Conservation (phyloP, 306 rosid genomes). For the Quercus robur region DNA sequence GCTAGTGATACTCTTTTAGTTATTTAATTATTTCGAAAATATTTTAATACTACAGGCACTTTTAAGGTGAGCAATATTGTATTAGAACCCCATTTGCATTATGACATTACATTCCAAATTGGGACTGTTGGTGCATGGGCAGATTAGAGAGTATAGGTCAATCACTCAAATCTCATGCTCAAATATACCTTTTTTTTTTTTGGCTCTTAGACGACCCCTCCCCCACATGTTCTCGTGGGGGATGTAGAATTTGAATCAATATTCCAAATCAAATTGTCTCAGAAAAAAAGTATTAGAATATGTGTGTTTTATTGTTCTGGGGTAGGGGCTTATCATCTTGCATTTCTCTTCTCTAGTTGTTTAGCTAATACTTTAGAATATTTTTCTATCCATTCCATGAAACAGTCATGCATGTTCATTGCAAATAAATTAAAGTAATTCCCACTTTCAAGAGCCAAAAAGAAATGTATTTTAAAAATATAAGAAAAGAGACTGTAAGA, state of each 20-base stretch:
- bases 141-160: conserved; percentile 2
- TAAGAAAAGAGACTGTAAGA: neutral
- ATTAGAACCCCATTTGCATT: neutral
- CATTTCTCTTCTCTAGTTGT: neutral
- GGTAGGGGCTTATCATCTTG: neutral
- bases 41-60: neutral
- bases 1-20: neutral
- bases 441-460: neutral
- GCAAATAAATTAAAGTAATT: neutral
- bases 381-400: neutral
- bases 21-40: neutral
- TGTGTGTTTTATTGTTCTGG: neutral
- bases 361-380: neutral
- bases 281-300: neutral
- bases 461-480: neutral
- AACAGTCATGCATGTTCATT: conserved; percentile 10
- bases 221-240: neutral
- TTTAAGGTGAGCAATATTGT: neutral
- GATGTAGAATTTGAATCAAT: neutral
- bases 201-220: conserved; percentile 1
- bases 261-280: neutral
- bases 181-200: neutral
- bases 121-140: conserved; percentile 12
- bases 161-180: neutral
- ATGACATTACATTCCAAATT: conserved; percentile 10